Conservation (phyloP, 2,329 filamentous ascomycete species). For the Hymenoscyphus fraxineus region DNA sequence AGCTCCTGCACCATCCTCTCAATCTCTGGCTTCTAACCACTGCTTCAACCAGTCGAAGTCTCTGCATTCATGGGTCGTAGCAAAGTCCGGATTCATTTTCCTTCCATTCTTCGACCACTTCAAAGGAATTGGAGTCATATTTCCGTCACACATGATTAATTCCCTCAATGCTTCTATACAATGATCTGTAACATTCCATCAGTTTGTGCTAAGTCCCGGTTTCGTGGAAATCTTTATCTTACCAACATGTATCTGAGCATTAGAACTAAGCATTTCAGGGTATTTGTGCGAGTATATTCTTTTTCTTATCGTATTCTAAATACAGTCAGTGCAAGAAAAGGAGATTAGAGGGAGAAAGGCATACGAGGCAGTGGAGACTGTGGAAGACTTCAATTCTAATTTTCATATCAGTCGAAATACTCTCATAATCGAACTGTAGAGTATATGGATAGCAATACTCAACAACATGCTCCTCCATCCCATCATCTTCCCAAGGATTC, state of each 20-base stretch:
- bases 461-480: not conserved
- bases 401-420: not conserved
- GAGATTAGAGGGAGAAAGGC: not conserved
- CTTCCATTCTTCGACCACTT: conserved; percentile 10
- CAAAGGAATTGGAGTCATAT: conserved; percentile 13
- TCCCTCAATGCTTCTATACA: conserved; percentile 10
- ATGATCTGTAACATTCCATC: conserved; percentile 1
- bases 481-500: not conserved
- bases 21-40: not conserved
- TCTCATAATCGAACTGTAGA: no score
- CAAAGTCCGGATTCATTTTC: conserved; percentile 10
- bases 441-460: not conserved
- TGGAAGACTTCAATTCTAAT: not conserved
- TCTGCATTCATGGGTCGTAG: conserved; percentile 5
- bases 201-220: not conserved
- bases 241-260: not conserved
- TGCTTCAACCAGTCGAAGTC: not conserved
- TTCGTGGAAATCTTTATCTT: not conserved
- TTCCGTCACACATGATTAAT: conserved; percentile 9
- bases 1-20: not conserved
- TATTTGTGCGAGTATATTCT: not conserved
- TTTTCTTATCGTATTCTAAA: not conserved
- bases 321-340: not conserved
- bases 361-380: not conserved
- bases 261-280: not conserved